A percentile compares a stretch with the other conserved stretches of the same genome.
These are phyloP conservation scores for Scenedesmus sp. DNA, from an alignment of 163 green algal genomes.

Conservation along the genomic window DNA sequence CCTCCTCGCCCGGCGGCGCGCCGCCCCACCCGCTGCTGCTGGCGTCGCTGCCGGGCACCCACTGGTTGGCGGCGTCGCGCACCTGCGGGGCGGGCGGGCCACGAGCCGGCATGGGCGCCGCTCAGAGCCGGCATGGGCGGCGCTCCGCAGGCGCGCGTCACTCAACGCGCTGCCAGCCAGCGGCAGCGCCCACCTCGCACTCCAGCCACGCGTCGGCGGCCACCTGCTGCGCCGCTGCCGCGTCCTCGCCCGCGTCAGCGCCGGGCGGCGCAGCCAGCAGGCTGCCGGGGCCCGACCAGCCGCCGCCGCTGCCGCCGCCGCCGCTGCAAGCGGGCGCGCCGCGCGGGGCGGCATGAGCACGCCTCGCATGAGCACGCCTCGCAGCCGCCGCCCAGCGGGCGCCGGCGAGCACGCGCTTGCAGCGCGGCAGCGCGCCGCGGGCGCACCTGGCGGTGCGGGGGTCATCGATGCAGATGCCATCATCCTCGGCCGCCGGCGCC, in stretches of 20 bases:
- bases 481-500: conserved; percentile 26
- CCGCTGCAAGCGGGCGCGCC: no score
- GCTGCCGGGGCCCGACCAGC: conserved; percentile 7
- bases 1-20: conserved; percentile 43
- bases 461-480: conserved; percentile 42
- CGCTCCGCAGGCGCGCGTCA: no score
- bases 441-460: not conserved
- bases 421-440: no score
- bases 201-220: conserved; percentile 65
- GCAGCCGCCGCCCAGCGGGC: no score
- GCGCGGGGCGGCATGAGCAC: no score
- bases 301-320: not conserved
- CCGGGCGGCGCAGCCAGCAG: not conserved
- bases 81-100: conserved; percentile 5
- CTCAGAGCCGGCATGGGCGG: no score
- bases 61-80: conserved; percentile 37
- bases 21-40: not conserved
- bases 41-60: not conserved
- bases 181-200: conserved; percentile 61
- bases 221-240: conserved; percentile 47
- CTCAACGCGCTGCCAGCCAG: no score
- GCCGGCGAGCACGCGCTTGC: no score
- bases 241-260: conserved; percentile 7
- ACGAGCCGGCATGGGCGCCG: no score
- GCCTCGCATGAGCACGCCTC: no score